Evolutionary conservation across 176 grass and related monocot species (phyloP).

Genomic region (Ensete ventricosum): DNA sequence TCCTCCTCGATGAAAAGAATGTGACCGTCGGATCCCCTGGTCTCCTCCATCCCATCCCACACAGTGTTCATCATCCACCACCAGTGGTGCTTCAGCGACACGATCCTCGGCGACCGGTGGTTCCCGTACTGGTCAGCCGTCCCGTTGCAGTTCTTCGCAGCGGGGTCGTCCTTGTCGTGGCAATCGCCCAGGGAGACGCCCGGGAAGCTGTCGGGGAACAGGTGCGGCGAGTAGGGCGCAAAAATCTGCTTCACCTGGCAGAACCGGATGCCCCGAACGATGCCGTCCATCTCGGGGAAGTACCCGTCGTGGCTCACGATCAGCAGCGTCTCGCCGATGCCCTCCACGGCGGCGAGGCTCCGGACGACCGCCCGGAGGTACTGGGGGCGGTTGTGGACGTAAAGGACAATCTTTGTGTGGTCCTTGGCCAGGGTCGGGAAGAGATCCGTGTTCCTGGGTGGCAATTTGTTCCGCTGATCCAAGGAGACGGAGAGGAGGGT

Average conservation of each 20-base stretch:
- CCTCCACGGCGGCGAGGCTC: conserved; percentile 57
- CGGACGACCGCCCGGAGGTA: conserved; percentile 64
- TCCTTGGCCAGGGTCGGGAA: conserved; percentile 43
- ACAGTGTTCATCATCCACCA: conserved; percentile 99
- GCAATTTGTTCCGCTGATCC: conserved; percentile 46
- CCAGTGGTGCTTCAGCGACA: conserved; percentile 92
- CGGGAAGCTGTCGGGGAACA: conserved; percentile 60
- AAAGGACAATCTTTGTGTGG: conserved; percentile 66
- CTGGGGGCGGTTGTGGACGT: conserved; percentile 77
- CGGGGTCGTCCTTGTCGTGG: conserved; percentile 44
- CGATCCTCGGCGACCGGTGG: conserved; percentile 71
- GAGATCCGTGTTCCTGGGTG: conserved; percentile 50
- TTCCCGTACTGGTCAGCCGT: conserved; percentile 69
- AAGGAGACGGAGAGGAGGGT: conserved; percentile 56
- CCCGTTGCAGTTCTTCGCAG: conserved; percentile 48
- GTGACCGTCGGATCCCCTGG: conserved; percentile 43
- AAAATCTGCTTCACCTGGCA: conserved; percentile 98
- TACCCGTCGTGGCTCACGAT: conserved; percentile 81
- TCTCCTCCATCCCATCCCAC: conserved; percentile 81
- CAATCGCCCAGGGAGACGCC: conserved; percentile 60
- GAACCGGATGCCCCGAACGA: conserved; percentile 60
- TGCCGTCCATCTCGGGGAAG: conserved; percentile 83
- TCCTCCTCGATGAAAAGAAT: conserved; percentile 96
- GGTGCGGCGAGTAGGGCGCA: conserved; percentile 73
- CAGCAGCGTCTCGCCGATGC: conserved; percentile 73